A percentile compares a stretch with the other conserved stretches of the same genome.
Conservation (phyloP, 176 grass and related monocot species). For the Hordeum marinum region DNA sequence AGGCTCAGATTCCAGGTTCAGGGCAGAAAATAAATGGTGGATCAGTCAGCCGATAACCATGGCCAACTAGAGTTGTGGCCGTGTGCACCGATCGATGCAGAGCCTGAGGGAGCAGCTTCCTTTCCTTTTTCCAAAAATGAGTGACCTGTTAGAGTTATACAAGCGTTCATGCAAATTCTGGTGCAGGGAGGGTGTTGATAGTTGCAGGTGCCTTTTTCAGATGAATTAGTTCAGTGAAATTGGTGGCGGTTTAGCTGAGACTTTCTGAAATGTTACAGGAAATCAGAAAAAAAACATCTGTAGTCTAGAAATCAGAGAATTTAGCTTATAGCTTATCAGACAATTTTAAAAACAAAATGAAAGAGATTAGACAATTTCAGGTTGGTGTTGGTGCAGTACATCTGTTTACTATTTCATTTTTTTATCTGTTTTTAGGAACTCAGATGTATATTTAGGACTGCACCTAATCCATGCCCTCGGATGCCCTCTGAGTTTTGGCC, state of each 20-base stretch:
- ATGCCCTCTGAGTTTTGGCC: too few species aligned
- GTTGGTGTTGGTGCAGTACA: neutral
- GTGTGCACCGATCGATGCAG: neutral
- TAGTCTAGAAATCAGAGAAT: neutral
- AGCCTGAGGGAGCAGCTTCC: neutral
- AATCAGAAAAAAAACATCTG: neutral
- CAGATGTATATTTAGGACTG: neutral
- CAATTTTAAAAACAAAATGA: neutral
- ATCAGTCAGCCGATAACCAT: neutral
- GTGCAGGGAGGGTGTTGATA: neutral
- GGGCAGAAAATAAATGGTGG: neutral
- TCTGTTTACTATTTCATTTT: neutral
- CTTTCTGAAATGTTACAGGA: neutral
- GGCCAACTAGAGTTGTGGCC: neutral
- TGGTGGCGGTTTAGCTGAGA: neutral
- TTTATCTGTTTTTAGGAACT: neutral
- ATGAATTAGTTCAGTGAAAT: neutral
- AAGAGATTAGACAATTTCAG: neutral
- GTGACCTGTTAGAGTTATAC: neutral
- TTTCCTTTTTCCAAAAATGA: neutral
- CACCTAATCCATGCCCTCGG: too few species aligned
- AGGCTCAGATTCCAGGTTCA: neutral
- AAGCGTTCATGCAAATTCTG: slow-evolving; percentile 1
- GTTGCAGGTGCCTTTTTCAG: neutral
- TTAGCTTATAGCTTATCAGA: neutral